Conservation (phyloP, 164 flowering plant genomes). For the Magnolia kwangsiensis region DNA sequence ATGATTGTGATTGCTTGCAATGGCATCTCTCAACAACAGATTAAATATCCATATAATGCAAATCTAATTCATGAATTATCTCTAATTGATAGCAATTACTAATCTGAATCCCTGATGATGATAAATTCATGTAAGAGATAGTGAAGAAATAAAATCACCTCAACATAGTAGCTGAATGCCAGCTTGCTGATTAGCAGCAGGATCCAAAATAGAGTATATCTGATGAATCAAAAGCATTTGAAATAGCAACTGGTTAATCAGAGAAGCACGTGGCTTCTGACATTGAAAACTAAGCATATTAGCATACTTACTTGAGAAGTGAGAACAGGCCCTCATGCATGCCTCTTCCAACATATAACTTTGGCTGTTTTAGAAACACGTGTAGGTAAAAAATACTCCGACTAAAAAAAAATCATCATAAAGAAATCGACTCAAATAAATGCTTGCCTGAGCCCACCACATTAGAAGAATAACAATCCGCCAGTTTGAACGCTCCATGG, state of each 20-base stretch:
- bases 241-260: constrained; percentile 1
- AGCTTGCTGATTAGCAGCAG: constrained; percentile 84
- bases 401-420: neutral
- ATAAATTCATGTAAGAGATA: neutral
- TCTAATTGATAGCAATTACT: neutral
- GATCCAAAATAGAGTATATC: constrained; percentile 93
- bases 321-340: constrained; percentile 89
- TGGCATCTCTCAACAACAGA: neutral
- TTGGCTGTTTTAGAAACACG: constrained; percentile 56
- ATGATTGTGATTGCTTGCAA: no score
- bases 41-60: neutral
- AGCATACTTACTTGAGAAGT: constrained; percentile 74
- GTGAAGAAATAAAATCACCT: constrained; percentile 44
- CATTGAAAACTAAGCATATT: neutral
- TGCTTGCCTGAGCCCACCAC: constrained; percentile 99
- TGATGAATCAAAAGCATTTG: constrained; percentile 21
- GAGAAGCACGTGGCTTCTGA: neutral
- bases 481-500: constrained; percentile 84
- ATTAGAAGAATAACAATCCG: constrained; percentile 52
- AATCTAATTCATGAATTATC: neutral
- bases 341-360: constrained; percentile 90
- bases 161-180: constrained; percentile 95
- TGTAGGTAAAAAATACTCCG: constrained; percentile 4
- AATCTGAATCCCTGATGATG: neutral
- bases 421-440: constrained; percentile 5